phyloP scores from a whole-genome alignment of 2,329 filamentous ascomycete species.

The Neopestalotiopsis clavispora region DNA sequence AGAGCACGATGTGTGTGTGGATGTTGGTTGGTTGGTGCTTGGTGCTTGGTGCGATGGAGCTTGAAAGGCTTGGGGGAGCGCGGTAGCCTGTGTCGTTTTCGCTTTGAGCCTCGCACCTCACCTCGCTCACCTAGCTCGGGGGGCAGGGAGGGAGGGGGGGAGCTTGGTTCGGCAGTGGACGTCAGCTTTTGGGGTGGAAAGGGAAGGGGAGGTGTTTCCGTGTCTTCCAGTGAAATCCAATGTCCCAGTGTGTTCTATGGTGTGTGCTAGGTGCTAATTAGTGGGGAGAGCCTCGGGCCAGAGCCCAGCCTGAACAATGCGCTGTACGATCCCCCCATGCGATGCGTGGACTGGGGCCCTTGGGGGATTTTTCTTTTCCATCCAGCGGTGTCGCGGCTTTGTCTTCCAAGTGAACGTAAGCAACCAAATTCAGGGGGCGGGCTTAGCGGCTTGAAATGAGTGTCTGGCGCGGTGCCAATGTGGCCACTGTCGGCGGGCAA shows the following conservation, averaged over 20 bases:
- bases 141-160: neutral
- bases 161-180: neutral
- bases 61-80: too few relatives aligned
- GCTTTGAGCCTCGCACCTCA: too few relatives aligned
- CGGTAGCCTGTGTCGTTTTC: too few relatives aligned
- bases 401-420: neutral
- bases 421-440: neutral
- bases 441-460: neutral
- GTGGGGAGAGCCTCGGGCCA: neutral
- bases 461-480: neutral
- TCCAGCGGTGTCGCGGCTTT: neutral
- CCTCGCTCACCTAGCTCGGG: too few relatives aligned
- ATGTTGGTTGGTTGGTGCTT: neutral
- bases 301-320: neutral
- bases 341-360: too few relatives aligned
- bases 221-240: neutral
- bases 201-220: neutral
- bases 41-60: too few relatives aligned
- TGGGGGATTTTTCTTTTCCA: neutral
- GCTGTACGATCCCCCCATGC: neutral
- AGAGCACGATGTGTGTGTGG: neutral
- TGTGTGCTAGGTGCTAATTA: neutral
- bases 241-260: neutral
- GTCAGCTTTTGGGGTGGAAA: neutral
- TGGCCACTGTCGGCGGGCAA: neutral